Conservation (phyloP, 768 basidiomycete genomes). For the Fomitopsis pulvina region DNA sequence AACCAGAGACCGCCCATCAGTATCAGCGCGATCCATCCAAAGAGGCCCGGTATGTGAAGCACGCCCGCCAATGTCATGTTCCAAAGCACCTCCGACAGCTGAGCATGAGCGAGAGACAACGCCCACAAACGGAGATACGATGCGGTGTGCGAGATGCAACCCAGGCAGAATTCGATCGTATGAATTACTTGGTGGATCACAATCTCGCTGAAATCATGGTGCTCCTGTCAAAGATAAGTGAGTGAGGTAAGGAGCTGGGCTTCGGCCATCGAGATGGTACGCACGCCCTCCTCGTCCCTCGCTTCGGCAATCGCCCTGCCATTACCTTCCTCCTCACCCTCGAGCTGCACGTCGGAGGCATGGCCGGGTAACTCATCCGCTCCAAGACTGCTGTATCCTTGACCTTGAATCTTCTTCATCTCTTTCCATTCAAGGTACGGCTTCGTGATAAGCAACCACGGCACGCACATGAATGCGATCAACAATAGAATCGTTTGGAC, state of each 20-base stretch:
- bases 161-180: conserved; percentile 98
- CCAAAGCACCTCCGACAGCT: conserved; percentile 93
- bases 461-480: conserved; percentile 82
- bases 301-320: conserved; percentile 70
- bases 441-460: conserved; percentile 89
- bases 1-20: conserved; percentile 75
- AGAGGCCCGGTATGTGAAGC: conserved; percentile 56
- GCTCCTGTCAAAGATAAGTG: conserved; percentile 42
- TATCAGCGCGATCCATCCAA: conserved; percentile 41
- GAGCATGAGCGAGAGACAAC: conserved; percentile 94
- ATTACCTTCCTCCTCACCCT: conserved; percentile 78
- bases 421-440: conserved; percentile 92
- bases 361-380: conserved; percentile 49
- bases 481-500: conserved; percentile 77
- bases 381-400: conserved; percentile 75
- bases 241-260: neutral
- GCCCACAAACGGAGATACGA: conserved; percentile 96
- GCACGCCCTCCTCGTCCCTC: conserved; percentile 67
- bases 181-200: conserved; percentile 98
- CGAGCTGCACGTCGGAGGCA: conserved; percentile 55
- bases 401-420: conserved; percentile 71
- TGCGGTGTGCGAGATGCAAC: conserved; percentile 97
- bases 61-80: conserved; percentile 69
- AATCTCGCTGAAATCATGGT: conserved; percentile 91
- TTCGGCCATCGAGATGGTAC: conserved; percentile 26